Evolutionary conservation across 2,329 filamentous ascomycete species (phyloP), one percentile per base, ranked within the genome.

Genomic region (Curvularia lunata): DNA sequence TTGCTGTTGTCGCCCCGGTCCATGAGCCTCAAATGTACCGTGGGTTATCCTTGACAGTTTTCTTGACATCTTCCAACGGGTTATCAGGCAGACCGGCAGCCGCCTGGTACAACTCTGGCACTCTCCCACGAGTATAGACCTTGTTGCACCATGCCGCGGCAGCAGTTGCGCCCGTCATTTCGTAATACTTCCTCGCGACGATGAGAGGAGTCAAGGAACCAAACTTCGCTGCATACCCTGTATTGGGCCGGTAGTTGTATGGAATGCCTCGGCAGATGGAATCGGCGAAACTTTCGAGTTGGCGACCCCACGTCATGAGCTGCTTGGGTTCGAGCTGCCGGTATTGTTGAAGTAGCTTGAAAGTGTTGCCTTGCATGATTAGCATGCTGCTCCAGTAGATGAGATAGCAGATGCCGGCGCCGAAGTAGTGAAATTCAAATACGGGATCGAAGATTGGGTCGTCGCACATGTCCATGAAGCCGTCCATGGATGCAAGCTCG

Each of bases 301-400:
- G 70, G 5, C 63, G 66, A 32, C 72, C 68, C 74, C 74, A 76
- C 48, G 70, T 60, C 48, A 69, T 64, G 5, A 74, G 55, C 34
- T 74, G 66, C 41, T 69, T 72, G 18, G 69, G 62, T 16, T 71
- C 69, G 3, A 75, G 67, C 37, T 65, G 49, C 18, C 63, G 67
- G 58, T 61, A 54, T 45, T 65, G 63, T 1, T 67, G 66, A 7
- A 71, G 60, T 1, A 76, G 58, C 27, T 59, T 64, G 64, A 75
- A 75, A 1, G 67, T 74, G 61, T 75, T 75, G 42, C 69, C 69
- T 50, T 71, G 73, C 54, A 75, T 49, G 48, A 76, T 73, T 7
- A 75, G 57, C 70, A 75, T 74, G 56, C 66, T 70, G 71, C 73
- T 75, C 70, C 72, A 75, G 62, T 74, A 75, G 37, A 74, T 71